Evolutionary conservation across 179 eudicot genomes (phyloP), one percentile per base, ranked within the genome.

Genomic region (Silene vulgaris): DNA sequence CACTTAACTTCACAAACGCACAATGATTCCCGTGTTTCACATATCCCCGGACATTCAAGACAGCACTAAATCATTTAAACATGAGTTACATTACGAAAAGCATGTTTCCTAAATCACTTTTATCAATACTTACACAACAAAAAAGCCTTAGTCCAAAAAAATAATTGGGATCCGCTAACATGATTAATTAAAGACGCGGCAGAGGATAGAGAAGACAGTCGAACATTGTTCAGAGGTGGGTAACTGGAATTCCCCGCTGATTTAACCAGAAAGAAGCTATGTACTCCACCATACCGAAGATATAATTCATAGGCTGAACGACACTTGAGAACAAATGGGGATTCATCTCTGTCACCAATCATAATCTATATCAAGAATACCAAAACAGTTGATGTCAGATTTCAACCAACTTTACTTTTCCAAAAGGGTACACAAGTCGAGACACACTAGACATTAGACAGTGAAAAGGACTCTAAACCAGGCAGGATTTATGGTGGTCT

Each of bases 1-100:
- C 12, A 78, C 40, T 72, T 72, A 4, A 30, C 63, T 64, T 32
- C 57, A n/a, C 54, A 61, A 30, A 14, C 48, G 23, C 35, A 71
- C 8, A 16, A 6, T 8, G 50, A 12, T 11, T 43, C 19, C 19
- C 23, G 1, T 16, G 11, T 52, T 72, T 54, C 71, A 40, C 16
- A 12, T 21, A 45, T 23, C 71, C 21, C 2, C 26, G 8, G 64
- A 64, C 29, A 65, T 29, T 17, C 67, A 50, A 40, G 56, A 50
- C 43, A 64, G 65, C 32, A 75, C 26, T 63, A 26, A 26, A 65
- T 64, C 37, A 19, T 12, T 0, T 32, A n/a, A 23, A 50, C 40
- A 45, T 30, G 67, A 19, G 57, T 13, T 48, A 5, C 20, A n/a
- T 32, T 29, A 26, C 60, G 12, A 56, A 40, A 40, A 40, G 48